phyloP scores from a whole-genome alignment of 2,329 filamentous ascomycete genomes.

The Fusarium sp. region DNA sequence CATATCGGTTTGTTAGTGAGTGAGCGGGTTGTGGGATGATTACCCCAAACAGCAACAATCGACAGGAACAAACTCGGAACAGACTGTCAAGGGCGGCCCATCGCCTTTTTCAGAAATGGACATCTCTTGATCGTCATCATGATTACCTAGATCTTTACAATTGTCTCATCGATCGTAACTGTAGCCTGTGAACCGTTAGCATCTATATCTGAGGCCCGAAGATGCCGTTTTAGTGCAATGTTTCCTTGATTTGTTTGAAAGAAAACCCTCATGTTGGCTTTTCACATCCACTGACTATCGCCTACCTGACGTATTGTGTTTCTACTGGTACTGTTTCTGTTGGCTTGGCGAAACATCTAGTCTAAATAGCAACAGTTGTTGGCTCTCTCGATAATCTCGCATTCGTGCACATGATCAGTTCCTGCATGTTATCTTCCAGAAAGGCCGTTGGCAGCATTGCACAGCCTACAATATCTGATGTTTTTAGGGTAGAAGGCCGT shows the following conservation, averaged over 20 bases:
- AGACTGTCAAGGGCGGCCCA: no score
- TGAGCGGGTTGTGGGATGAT: background rate
- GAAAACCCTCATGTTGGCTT: slow-evolving; percentile 2
- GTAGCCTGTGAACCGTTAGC: background rate
- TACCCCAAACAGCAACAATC: slow-evolving; percentile 3
- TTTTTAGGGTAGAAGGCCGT: background rate
- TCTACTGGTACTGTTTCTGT: background rate
- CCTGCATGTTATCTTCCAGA: background rate
- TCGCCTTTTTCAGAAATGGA: slow-evolving; percentile 13
- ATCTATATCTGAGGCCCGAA: slow-evolving; percentile 1
- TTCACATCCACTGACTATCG: background rate
- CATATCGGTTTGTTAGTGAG: slow-evolving; percentile 9
- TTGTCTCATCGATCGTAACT: slow-evolving; percentile 30
- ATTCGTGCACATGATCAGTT: background rate
- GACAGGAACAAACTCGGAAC: background rate
- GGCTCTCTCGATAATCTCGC: background rate
- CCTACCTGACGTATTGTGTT: background rate
- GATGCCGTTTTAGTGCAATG: slow-evolving; percentile 1
- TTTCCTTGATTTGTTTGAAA: slow-evolving; percentile 13
- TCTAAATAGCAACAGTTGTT: background rate
- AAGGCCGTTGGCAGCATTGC: slow-evolving; percentile 1
- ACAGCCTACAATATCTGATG: background rate
- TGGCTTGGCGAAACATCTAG: background rate
- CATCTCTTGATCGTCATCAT: slow-evolving; percentile 20
- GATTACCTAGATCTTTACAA: slow-evolving; percentile 2